Evolutionary conservation across 1,139 yeast genomes (phyloP).

Genomic region (Taphrina confusa): DNA sequence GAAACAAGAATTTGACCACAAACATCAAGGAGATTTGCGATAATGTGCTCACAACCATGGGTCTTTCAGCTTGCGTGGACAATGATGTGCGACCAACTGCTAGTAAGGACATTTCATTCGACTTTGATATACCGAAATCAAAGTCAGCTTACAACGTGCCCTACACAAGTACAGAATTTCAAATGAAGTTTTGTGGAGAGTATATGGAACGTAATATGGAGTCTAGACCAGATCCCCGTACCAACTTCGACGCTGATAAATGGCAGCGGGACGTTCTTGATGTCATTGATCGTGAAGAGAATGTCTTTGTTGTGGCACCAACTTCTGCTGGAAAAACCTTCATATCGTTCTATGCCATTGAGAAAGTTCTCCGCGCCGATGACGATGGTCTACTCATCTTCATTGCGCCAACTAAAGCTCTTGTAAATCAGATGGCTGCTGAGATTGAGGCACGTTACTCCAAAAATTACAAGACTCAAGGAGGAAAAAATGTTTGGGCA

Average conservation of each 20-base stretch:
- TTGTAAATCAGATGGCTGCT: slow-evolving; percentile 36
- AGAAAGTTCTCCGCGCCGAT: slow-evolving; percentile 35
- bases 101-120: slow-evolving; percentile 29
- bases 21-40: slow-evolving; percentile 32
- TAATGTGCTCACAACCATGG: slow-evolving; percentile 28
- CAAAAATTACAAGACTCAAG: slow-evolving; percentile 34
- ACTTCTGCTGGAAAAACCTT: slow-evolving; percentile 37
- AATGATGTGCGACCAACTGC: slow-evolving; percentile 22
- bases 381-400: slow-evolving; percentile 35
- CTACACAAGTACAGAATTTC: slow-evolving; percentile 33
- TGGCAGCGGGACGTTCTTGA: slow-evolving; percentile 37
- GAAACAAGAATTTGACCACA: slow-evolving; percentile 27
- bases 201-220: slow-evolving; percentile 38
- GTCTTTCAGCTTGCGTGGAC: slow-evolving; percentile 30
- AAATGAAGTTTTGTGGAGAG: slow-evolving; percentile 35
- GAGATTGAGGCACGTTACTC: slow-evolving; percentile 36
- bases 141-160: slow-evolving; percentile 33
- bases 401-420: slow-evolving; percentile 37
- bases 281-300: slow-evolving; percentile 34
- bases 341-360: slow-evolving; percentile 37
- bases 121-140: slow-evolving; percentile 34
- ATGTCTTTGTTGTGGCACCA: slow-evolving; percentile 37
- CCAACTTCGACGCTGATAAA: slow-evolving; percentile 37
- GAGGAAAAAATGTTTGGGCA: slow-evolving; percentile 37
- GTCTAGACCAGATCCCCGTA: slow-evolving; percentile 36